These are phyloP conservation scores for Poteriospumella lacustris DNA, from an alignment of 108 stramenopile genomes.

Conservation along the genomic window DNA sequence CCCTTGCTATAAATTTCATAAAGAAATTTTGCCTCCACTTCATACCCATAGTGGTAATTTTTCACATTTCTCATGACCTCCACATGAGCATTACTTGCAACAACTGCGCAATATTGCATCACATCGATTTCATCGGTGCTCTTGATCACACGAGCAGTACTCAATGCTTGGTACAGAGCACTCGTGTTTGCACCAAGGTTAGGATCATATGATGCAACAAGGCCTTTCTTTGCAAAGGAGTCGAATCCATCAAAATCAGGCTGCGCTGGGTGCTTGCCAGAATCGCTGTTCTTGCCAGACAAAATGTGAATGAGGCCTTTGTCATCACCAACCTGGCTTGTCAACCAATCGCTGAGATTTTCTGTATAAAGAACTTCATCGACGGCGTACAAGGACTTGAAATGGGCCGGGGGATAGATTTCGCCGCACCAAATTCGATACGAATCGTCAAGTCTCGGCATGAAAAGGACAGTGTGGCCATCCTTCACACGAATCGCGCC, in stretches of 20 bases:
- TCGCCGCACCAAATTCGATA: slow-evolving; percentile 83
- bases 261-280: too few species aligned
- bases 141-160: slow-evolving; percentile 85
- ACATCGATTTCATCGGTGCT: slow-evolving; percentile 63
- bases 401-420: slow-evolving; percentile 61
- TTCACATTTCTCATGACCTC: slow-evolving; percentile 70
- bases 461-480: slow-evolving; percentile 64
- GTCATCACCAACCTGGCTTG: background rate
- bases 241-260: slow-evolving; percentile 23
- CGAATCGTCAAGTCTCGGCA: slow-evolving; percentile 68
- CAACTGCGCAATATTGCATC: slow-evolving; percentile 70
- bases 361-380: slow-evolving; percentile 65
- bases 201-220: background rate
- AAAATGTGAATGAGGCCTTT: background rate
- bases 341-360: slow-evolving; percentile 44
- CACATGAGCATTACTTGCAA: slow-evolving; percentile 87
- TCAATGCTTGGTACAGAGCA: slow-evolving; percentile 78
- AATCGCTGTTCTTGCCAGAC: slow-evolving; percentile 50
- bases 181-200: too few species aligned
- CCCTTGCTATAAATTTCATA: slow-evolving; percentile 62
- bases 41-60: slow-evolving; percentile 86
- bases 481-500: slow-evolving; percentile 57
- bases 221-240: slow-evolving; percentile 14
- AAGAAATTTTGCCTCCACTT: slow-evolving; percentile 81
- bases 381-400: slow-evolving; percentile 64